Evolutionary conservation across 257 asterid species (phyloP).

Genomic region (Plantago ovata): DNA sequence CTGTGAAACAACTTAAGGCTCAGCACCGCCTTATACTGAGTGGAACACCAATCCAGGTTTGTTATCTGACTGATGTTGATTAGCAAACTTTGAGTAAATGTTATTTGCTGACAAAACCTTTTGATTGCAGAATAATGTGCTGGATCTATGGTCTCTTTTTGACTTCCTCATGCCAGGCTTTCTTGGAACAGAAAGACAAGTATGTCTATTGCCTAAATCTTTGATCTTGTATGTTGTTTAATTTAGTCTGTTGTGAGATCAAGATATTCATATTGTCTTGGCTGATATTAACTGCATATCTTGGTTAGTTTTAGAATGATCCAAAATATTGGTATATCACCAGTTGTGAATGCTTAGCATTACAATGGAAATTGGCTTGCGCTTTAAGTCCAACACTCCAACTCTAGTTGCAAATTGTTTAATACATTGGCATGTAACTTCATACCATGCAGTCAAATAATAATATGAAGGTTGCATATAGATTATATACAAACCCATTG

Average conservation of each 20-base stretch:
- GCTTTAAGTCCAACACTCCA: background rate
- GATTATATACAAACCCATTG: too few relatives aligned
- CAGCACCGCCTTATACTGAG: slow-evolving; percentile 96
- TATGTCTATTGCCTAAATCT: slow-evolving; percentile 34
- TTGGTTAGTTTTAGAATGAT: slow-evolving; percentile 7
- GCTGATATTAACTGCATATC: background rate
- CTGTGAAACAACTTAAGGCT: slow-evolving; percentile 92
- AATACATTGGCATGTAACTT: too few relatives aligned
- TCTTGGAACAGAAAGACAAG: slow-evolving; percentile 99
- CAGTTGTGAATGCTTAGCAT: slow-evolving; percentile 5
- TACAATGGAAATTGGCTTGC: background rate
- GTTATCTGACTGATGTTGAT: slow-evolving; percentile 21
- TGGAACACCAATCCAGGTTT: slow-evolving; percentile 99
- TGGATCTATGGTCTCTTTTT: slow-evolving; percentile 98
- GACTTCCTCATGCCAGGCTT: slow-evolving; percentile 99
- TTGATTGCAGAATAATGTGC: slow-evolving; percentile 86
- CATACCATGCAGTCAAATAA: too few relatives aligned
- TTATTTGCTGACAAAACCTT: slow-evolving; percentile 30
- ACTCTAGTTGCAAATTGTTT: too few relatives aligned
- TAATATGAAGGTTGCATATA: too few relatives aligned
- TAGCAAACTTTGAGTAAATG: slow-evolving; percentile 16
- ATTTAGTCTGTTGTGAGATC: background rate
- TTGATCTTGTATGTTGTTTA: slow-evolving; percentile 10
- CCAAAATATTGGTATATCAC: background rate
- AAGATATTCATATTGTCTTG: background rate